phyloP scores from a whole-genome alignment of 176 grass and related monocot species.

The Oryza australiensis region DNA sequence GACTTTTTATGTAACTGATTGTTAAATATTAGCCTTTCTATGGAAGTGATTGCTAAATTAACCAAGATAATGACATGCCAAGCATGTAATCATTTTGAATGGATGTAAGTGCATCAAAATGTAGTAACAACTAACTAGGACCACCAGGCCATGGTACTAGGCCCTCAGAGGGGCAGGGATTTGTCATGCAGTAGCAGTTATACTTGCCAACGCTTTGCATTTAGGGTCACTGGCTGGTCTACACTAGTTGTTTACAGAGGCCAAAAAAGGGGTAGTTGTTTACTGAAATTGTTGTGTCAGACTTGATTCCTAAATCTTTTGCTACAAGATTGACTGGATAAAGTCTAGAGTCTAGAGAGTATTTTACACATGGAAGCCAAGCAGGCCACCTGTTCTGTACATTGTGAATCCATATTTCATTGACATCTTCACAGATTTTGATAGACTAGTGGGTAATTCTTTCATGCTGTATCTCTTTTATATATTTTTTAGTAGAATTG shows the following conservation, averaged over 20 bases:
- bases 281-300: conserved; percentile 44
- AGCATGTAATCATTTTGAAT: conserved; percentile 22
- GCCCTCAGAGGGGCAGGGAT: conserved; percentile 36
- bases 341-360: conserved; percentile 4
- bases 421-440: conserved; percentile 22
- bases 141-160: conserved; percentile 30
- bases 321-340: conserved; percentile 11
- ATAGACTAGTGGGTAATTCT: conserved; percentile 1
- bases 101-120: conserved; percentile 28
- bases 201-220: conserved; percentile 39
- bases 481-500: conserved; percentile 12
- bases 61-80: conserved; percentile 10
- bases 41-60: not conserved
- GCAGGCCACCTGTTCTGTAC: conserved; percentile 9
- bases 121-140: conserved; percentile 34
- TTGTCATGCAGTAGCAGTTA: conserved; percentile 39
- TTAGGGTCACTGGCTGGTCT: conserved; percentile 44
- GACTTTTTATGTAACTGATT: not conserved
- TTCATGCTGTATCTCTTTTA: conserved; percentile 7
- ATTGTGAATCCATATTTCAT: conserved; percentile 21
- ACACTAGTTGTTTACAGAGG: conserved; percentile 24
- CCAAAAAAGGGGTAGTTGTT: conserved; percentile 16
- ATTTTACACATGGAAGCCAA: conserved; percentile 11
- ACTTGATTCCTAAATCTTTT: conserved; percentile 31
- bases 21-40: not conserved